A percentile compares a stretch with the other conserved stretches of the same genome.
These are phyloP conservation scores for Pythium plurisporium DNA, from an alignment of 352 stramenopile species.

Conservation along the genomic window DNA sequence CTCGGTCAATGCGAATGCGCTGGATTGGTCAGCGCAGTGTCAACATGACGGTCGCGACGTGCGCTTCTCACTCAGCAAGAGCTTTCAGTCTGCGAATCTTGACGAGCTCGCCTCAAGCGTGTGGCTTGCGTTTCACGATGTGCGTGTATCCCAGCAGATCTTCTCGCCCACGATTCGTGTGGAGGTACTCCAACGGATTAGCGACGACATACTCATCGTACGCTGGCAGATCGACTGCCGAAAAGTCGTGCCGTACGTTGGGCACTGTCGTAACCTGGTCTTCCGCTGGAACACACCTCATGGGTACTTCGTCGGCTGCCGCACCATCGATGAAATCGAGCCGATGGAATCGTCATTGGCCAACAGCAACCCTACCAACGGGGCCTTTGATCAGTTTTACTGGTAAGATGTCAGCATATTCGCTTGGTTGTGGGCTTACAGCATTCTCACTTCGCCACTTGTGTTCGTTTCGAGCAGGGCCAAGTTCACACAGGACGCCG, in stretches of 20 bases:
- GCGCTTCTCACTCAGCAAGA: conserved; percentile 25
- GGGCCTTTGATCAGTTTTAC: conserved; percentile 29
- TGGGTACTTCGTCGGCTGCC: conserved; percentile 26
- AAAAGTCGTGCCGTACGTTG: conserved; percentile 17
- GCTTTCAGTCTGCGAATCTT: conserved; percentile 14
- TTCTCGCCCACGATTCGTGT: conserved; percentile 20
- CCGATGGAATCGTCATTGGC: not conserved
- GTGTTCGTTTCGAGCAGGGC: conserved; percentile 12
- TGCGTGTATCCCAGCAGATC: conserved; percentile 9
- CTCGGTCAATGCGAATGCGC: not conserved
- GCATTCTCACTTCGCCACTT: not conserved
- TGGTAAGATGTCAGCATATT: conserved; percentile 16
- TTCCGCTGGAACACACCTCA: conserved; percentile 26
- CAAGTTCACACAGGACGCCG: conserved; percentile 14
- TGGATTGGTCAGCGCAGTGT: conserved; percentile 19
- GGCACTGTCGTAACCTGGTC: conserved; percentile 20
- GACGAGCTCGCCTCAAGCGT: conserved; percentile 17
- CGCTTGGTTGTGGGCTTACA: not conserved
- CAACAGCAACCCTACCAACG: conserved; percentile 15
- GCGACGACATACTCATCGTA: conserved; percentile 23
- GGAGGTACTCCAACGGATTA: conserved; percentile 23
- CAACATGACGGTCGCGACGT: conserved; percentile 20
- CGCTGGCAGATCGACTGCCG: conserved; percentile 26
- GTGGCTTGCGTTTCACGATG: conserved; percentile 25
- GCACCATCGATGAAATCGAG: conserved; percentile 22